phyloP scores from a whole-genome alignment of 2,329 filamentous ascomycete species.

The Acrocalymma vagum region DNA sequence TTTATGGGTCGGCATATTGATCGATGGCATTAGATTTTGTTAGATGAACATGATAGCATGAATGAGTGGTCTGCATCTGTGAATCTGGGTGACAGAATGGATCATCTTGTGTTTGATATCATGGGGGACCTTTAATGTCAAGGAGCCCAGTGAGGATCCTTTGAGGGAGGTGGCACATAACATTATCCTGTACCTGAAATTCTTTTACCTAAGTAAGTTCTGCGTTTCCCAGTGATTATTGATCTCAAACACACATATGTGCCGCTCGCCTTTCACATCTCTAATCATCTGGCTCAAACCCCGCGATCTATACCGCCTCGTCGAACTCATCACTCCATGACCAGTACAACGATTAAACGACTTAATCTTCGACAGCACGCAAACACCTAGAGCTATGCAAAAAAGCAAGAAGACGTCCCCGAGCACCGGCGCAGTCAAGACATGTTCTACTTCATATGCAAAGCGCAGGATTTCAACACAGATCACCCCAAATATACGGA shows the following conservation, averaged over 20 bases:
- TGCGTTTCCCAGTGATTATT: not conserved
- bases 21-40: constrained; percentile 15
- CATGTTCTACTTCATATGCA: constrained; percentile 51
- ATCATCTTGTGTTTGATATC: constrained; percentile 36
- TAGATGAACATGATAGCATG: constrained; percentile 3
- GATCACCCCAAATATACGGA: constrained; percentile 37
- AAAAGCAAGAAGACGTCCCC: constrained; percentile 7
- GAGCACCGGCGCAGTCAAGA: constrained; percentile 37
- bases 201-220: constrained; percentile 19
- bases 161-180: constrained; percentile 18
- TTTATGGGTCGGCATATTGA: constrained; percentile 18
- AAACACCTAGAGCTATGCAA: constrained; percentile 6
- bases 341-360: constrained; percentile 15
- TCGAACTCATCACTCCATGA: constrained; percentile 15
- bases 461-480: constrained; percentile 51
- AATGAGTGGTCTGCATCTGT: constrained; percentile 17
- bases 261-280: constrained; percentile 17
- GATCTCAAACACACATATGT: constrained; percentile 11
- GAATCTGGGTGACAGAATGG: constrained; percentile 17
- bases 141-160: constrained; percentile 27
- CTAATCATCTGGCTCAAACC: constrained; percentile 25
- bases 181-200: constrained; percentile 19
- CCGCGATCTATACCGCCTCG: constrained; percentile 17
- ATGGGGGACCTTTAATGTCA: constrained; percentile 35
- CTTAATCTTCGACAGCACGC: constrained; percentile 17